Conservation (phyloP, 108 stramenopile species). For the Nitzschia sp. region DNA sequence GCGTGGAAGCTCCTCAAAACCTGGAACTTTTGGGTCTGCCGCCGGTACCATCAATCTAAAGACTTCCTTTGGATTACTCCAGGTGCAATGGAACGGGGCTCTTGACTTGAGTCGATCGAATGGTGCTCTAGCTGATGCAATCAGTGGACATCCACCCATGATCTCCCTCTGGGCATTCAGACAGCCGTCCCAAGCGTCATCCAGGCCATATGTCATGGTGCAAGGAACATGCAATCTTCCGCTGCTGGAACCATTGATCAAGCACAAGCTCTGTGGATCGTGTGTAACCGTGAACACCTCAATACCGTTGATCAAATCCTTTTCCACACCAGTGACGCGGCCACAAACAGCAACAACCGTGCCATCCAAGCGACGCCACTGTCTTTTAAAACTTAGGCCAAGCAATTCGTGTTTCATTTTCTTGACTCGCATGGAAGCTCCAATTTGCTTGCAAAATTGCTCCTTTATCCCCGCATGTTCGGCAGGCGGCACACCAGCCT, state of each 20-base stretch:
- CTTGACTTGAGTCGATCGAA: background rate
- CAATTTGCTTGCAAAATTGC: slow-evolving; percentile 4
- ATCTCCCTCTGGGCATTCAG: background rate
- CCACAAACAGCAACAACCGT: background rate
- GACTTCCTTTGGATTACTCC: background rate
- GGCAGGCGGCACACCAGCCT: background rate
- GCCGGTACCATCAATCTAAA: slow-evolving; percentile 8
- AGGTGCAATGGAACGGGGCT: background rate
- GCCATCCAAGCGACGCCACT: slow-evolving; percentile 15
- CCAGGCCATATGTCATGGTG: background rate
- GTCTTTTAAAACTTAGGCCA: background rate
- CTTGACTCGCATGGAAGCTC: background rate
- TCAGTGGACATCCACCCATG: too few relatives aligned
- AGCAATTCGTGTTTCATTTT: background rate
- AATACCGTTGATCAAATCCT: background rate
- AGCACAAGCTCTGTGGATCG: background rate
- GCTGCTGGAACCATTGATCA: background rate
- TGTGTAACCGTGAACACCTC: background rate
- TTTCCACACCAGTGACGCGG: background rate
- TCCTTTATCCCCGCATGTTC: background rate
- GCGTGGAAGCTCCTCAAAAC: background rate
- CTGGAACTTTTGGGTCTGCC: background rate
- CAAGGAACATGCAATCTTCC: background rate
- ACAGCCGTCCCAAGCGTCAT: slow-evolving; percentile 21
- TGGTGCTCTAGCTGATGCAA: background rate